phyloP scores from a whole-genome alignment of 768 basidiomycete genomes.

The Trametes cingulata region DNA sequence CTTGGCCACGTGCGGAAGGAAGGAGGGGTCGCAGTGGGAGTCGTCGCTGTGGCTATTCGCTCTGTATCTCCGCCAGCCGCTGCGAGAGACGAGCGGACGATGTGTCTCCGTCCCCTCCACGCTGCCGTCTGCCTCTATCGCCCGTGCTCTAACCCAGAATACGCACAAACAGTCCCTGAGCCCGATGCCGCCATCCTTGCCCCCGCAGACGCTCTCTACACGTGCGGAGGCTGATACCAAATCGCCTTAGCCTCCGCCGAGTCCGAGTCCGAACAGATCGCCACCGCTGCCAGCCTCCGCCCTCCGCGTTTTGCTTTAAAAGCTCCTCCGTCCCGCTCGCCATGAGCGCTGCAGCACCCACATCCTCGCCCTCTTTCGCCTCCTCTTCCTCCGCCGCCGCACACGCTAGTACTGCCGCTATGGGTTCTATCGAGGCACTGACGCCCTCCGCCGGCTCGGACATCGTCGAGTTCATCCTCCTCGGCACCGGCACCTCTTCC shows the following conservation, averaged over 20 bases:
- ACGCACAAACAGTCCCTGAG: background rate
- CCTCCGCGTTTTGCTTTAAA: background rate
- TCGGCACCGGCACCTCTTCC: constrained; percentile 82
- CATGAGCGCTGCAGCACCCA: background rate
- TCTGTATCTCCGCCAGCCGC: constrained; percentile 12
- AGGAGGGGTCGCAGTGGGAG: background rate
- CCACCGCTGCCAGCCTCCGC: background rate
- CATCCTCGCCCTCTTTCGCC: background rate
- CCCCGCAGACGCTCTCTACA: constrained; percentile 7
- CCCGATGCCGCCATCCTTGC: background rate
- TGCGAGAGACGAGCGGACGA: background rate
- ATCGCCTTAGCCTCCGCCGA: constrained; percentile 5
- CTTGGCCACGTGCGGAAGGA: constrained; percentile 2
- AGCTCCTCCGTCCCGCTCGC: background rate
- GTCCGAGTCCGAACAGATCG: constrained; percentile 10
- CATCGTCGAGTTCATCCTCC: constrained; percentile 68
- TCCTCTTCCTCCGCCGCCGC: background rate
- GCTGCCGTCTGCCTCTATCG: background rate
- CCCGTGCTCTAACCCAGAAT: constrained; percentile 1
- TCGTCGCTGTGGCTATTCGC: constrained; percentile 3
- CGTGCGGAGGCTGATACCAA: constrained; percentile 15
- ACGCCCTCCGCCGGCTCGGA: constrained; percentile 10
- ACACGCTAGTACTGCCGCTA: background rate
- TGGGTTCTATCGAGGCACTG: constrained; percentile 19
- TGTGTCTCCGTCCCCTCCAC: no score